A percentile compares a stretch with the other conserved stretches of the same genome.
Conservation (phyloP, 352 stramenopile genomes). For the Phytophthora citricola region DNA sequence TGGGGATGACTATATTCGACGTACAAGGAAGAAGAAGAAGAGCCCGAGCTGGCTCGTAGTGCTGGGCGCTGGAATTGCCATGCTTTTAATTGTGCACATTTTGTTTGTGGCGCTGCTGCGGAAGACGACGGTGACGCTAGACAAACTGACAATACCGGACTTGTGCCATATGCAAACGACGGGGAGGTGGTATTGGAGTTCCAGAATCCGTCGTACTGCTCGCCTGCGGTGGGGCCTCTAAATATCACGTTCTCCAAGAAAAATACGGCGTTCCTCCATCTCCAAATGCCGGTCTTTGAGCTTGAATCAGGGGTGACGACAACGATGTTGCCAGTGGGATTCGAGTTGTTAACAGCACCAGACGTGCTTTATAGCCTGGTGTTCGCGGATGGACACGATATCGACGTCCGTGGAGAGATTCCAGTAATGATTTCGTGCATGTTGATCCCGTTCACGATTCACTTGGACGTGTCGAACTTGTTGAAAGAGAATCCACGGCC, state of each 20-base stretch:
- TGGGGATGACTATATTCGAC: conserved; percentile 4
- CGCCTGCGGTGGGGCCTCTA: conserved; percentile 63
- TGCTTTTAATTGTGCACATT: conserved; percentile 63
- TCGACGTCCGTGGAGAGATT: conserved; percentile 55
- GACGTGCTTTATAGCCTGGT: conserved; percentile 59
- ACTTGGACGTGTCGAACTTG: conserved; percentile 61
- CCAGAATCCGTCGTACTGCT: conserved; percentile 83
- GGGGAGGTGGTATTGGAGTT: conserved; percentile 63
- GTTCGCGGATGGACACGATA: conserved; percentile 45
- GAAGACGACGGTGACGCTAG: conserved; percentile 64
- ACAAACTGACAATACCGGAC: conserved; percentile 71
- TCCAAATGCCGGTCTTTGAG: conserved; percentile 62
- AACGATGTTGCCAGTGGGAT: conserved; percentile 52
- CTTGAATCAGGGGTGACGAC: conserved; percentile 57
- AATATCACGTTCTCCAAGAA: conserved; percentile 66
- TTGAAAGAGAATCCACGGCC: conserved; percentile 27
- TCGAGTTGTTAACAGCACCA: conserved; percentile 56
- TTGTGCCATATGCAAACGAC: conserved; percentile 64
- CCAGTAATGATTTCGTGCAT: conserved; percentile 72
- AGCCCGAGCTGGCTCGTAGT: conserved; percentile 30
- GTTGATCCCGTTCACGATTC: conserved; percentile 75
- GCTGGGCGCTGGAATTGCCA: conserved; percentile 31
- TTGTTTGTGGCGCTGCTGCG: conserved; percentile 69
- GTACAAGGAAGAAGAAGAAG: conserved; percentile 4
- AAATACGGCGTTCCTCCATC: conserved; percentile 48